Evolutionary conservation across 1,284 basidiomycete species (phyloP).

Genomic region (Malassezia caprae): DNA sequence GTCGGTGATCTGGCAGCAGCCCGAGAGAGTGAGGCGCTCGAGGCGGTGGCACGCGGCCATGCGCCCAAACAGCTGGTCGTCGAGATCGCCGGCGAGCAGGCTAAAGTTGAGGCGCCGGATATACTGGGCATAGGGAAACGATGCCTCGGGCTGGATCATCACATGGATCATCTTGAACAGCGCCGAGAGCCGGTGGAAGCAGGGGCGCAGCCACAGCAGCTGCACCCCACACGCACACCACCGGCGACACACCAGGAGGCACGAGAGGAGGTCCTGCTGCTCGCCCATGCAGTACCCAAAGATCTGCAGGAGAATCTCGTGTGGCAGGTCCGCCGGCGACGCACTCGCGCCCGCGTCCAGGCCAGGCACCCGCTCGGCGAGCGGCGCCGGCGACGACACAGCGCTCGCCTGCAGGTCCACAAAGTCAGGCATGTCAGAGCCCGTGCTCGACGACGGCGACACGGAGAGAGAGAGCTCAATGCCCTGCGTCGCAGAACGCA

Average conservation of each 20-base stretch:
- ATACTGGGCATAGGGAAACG: conserved; percentile 78
- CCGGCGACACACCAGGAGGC: conserved; percentile 64
- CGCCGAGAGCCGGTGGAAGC: conserved; percentile 61
- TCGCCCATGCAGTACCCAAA: conserved; percentile 72
- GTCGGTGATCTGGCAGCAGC: conserved; percentile 65
- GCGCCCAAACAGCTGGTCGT: conserved; percentile 65
- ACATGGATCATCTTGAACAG: conserved; percentile 56
- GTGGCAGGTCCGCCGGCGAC: conserved; percentile 55
- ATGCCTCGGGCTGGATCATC: conserved; percentile 50
- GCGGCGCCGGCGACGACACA: background rate
- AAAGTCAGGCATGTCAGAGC: background rate
- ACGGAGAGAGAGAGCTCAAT: background rate
- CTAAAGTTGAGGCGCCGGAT: conserved; percentile 85
- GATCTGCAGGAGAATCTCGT: conserved; percentile 86
- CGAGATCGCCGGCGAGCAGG: conserved; percentile 61
- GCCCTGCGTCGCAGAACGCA: background rate
- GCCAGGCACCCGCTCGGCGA: background rate
- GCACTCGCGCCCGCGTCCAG: background rate
- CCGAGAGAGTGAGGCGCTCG: conserved; percentile 82
- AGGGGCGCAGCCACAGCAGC: conserved; percentile 86
- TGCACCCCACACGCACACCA: conserved; percentile 96
- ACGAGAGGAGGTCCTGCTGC: conserved; percentile 56
- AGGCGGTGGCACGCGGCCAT: conserved; percentile 69
- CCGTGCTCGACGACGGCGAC: conserved; percentile 2
- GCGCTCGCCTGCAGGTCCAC: background rate